Evolutionary conservation across 129 eudicot species (phyloP), one percentile per base, ranked within the genome.

Genomic region (Sambucus nigra): DNA sequence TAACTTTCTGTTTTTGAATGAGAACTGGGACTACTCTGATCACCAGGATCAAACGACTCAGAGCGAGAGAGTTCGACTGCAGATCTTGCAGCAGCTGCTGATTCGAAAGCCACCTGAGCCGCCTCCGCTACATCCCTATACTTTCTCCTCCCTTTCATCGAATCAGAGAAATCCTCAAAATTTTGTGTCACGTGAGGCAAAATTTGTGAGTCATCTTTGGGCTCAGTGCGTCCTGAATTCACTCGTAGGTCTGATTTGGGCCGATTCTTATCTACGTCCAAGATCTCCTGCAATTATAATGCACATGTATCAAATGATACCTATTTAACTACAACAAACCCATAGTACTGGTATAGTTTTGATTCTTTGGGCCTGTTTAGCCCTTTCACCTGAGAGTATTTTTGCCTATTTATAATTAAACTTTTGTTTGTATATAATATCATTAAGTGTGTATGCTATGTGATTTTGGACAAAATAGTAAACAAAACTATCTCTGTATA

Each of bases 81-180:
- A 15, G 87, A 93, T 51, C 75, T 75, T 59, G 97, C 83, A n/a
- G 97, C 97, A 1, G 67, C 79, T 15, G 95, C 98, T 22, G 97
- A 78, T 41, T 76, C 67, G 60, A 81, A 89, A 26, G 95, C 97
- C 63, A 72, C 93, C 57, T 91, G 87, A 35, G 99, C 95, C 31
- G 99, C 99, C 61, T 82, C 84, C 45, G 89, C 87, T 8, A 75
- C 95, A 46, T 80, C 89, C 59, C 48, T 77, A 71, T 72, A 91
- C 38, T 76, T 74, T 27, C 51, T 68, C 72, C 42, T 76, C 56
- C 65, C 60, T 31, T 69, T 75, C 60, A 38, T 38, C 18, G 82
- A 65, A 38, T 64, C 70, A 4, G 87, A 59, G 25, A 72, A 66
- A 47, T 72, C 72, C 51, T 53, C 51, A 12, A 60, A 65, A 0